Conservation (phyloP, 139 green algal genomes). For the Pedinophyceae sp. region DNA sequence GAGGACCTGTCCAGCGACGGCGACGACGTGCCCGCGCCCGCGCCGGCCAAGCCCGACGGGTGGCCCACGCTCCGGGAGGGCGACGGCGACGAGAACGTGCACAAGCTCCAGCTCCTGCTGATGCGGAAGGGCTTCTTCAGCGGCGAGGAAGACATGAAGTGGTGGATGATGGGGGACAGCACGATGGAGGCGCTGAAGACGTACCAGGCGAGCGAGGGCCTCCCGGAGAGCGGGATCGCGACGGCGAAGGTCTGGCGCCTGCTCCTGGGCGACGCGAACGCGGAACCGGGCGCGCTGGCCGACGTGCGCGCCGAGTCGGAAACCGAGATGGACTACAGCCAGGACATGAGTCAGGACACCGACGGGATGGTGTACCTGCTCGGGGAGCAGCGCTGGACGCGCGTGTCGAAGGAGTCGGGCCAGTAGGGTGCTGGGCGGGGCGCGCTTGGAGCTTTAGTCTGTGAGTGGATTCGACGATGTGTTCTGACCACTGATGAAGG, state of each 20-base stretch:
- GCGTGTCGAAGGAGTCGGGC: too few species aligned
- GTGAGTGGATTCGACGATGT: too few species aligned
- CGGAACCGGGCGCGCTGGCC: too few species aligned
- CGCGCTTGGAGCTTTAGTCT: too few species aligned
- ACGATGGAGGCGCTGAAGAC: constrained; percentile 11
- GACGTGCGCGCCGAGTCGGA: too few species aligned
- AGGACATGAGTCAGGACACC: too few species aligned
- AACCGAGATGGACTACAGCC: too few species aligned
- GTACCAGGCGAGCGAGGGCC: constrained; percentile 6
- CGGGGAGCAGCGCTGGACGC: background rate
- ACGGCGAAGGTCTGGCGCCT: background rate
- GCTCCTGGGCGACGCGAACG: background rate
- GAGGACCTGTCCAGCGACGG: too few species aligned
- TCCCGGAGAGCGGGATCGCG: constrained; percentile 2
- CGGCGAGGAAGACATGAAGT: constrained; percentile 17
- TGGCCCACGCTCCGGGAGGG: constrained; percentile 11
- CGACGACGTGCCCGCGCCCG: too few species aligned
- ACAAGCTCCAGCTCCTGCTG: constrained; percentile 5
- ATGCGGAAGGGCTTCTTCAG: constrained; percentile 5
- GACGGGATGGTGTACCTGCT: background rate
- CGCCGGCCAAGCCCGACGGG: too few species aligned
- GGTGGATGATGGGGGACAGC: constrained; percentile 11
- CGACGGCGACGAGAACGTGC: constrained; percentile 11
- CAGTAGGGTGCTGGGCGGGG: too few species aligned
- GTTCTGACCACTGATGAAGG: too few species aligned